Evolutionary conservation across 257 asterid genomes (phyloP).

Genomic region (Solanum sitiens): DNA sequence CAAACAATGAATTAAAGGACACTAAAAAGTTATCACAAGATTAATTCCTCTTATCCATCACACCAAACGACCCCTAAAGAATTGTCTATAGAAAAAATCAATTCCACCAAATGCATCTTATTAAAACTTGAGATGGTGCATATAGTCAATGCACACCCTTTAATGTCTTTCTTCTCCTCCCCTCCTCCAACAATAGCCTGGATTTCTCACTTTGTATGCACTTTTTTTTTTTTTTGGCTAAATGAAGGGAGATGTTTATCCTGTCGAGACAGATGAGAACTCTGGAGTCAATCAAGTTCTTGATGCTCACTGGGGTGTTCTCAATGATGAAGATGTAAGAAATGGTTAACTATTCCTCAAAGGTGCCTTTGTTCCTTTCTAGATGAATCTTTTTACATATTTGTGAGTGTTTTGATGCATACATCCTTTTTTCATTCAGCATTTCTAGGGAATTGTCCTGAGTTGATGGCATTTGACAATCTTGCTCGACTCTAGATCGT

Average conservation of each 20-base stretch:
- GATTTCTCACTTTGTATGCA: neutral
- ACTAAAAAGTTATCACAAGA: too few relatives aligned
- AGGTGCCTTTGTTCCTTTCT: slow-evolving; percentile 1
- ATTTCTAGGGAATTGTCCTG: neutral
- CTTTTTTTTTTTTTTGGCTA: slow-evolving; percentile 17
- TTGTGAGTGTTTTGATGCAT: neutral
- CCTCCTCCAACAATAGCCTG: neutral
- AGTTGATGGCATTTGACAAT: neutral
- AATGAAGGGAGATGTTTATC: slow-evolving; percentile 94
- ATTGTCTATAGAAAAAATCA: neutral
- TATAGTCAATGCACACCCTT: neutral
- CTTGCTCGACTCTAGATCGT: neutral
- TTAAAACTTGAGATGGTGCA: neutral
- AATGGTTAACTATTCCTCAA: neutral
- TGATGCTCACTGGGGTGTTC: slow-evolving; percentile 99
- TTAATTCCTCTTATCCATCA: too few relatives aligned
- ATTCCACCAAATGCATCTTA: neutral
- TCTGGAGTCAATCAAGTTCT: slow-evolving; percentile 61
- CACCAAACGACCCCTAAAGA: neutral
- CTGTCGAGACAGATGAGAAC: slow-evolving; percentile 58
- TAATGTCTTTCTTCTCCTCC: neutral
- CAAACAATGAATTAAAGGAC: too few relatives aligned
- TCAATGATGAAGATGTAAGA: slow-evolving; percentile 86
- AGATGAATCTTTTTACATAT: neutral
- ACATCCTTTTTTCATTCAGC: neutral